phyloP scores from a whole-genome alignment of 768 basidiomycete genomes.

The Naematelia encephala region DNA sequence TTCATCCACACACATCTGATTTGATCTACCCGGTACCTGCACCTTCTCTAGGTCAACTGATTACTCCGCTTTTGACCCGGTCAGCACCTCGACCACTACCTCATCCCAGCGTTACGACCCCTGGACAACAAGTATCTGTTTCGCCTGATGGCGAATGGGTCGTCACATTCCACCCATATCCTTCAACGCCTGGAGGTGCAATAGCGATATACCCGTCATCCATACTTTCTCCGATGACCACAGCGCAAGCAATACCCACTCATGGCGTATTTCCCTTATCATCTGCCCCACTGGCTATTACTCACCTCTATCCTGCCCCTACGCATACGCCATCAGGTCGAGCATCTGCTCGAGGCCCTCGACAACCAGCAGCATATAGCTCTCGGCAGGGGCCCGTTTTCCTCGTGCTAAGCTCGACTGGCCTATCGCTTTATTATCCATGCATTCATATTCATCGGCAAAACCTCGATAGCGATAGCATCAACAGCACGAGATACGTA shows the following conservation, averaged over 20 bases:
- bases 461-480: background rate
- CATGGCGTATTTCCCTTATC: constrained; percentile 22
- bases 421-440: constrained; percentile 25
- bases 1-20: constrained; percentile 22
- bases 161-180: constrained; percentile 31
- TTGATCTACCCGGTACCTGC: constrained; percentile 29
- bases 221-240: constrained; percentile 21
- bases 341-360: constrained; percentile 23
- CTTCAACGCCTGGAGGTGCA: constrained; percentile 18
- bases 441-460: background rate
- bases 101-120: constrained; percentile 20
- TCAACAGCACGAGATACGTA: constrained; percentile 7
- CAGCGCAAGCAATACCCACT: constrained; percentile 13
- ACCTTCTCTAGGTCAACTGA: constrained; percentile 14
- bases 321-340: background rate
- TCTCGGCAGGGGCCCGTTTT: constrained; percentile 24
- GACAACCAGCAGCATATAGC: constrained; percentile 11
- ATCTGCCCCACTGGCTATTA: constrained; percentile 15
- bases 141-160: constrained; percentile 30
- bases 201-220: constrained; percentile 29
- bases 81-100: constrained; percentile 21
- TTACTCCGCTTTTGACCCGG: constrained; percentile 17
- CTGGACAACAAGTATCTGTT: constrained; percentile 16
- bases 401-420: constrained; percentile 15
- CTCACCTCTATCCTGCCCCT: constrained; percentile 28